phyloP scores from a whole-genome alignment of 2,329 filamentous ascomycete genomes.

The Blastomyces silverae region DNA sequence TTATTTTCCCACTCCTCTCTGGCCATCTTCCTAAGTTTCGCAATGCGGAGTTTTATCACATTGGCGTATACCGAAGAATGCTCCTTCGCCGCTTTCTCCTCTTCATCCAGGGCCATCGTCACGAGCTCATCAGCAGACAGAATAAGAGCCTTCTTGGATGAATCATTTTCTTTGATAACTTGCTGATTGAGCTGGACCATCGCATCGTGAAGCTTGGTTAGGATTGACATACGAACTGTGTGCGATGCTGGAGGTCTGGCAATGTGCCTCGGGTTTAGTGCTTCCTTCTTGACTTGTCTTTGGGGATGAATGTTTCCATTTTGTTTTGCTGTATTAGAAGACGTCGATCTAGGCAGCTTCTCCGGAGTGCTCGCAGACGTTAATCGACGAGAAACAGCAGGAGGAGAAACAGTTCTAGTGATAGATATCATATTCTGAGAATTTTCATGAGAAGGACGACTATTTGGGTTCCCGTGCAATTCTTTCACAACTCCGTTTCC shows the following conservation, averaged over 20 bases:
- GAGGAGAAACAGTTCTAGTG: conserved; percentile 29
- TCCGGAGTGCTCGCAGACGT: conserved; percentile 2
- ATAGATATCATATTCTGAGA: conserved; percentile 23
- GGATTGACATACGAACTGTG: conserved; percentile 37
- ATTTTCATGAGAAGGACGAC: conserved; percentile 19
- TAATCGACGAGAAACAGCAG: conserved; percentile 21
- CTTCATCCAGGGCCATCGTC: conserved; percentile 52
- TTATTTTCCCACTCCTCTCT: conserved; percentile 64
- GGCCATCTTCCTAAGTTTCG: conserved; percentile 68
- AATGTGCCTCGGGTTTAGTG: conserved; percentile 43
- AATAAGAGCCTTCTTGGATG: conserved; percentile 30
- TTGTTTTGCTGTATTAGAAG: neutral
- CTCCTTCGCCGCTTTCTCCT: conserved; percentile 64
- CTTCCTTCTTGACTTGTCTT: conserved; percentile 36
- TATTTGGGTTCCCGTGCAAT: neutral
- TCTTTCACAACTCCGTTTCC: conserved; percentile 4
- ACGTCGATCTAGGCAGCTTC: neutral
- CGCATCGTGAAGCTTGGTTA: conserved; percentile 41
- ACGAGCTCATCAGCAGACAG: conserved; percentile 41
- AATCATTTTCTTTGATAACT: conserved; percentile 31
- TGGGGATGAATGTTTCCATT: neutral
- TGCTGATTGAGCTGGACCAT: conserved; percentile 38
- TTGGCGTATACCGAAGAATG: conserved; percentile 70
- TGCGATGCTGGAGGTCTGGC: conserved; percentile 40
- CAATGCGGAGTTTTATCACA: conserved; percentile 72